Percentiles rank a stretch among this genome's conserved stretches.
Evolutionary conservation across 495 filamentous ascomycete species (phyloP).

Genomic region (Lophiotrema nucula): DNA sequence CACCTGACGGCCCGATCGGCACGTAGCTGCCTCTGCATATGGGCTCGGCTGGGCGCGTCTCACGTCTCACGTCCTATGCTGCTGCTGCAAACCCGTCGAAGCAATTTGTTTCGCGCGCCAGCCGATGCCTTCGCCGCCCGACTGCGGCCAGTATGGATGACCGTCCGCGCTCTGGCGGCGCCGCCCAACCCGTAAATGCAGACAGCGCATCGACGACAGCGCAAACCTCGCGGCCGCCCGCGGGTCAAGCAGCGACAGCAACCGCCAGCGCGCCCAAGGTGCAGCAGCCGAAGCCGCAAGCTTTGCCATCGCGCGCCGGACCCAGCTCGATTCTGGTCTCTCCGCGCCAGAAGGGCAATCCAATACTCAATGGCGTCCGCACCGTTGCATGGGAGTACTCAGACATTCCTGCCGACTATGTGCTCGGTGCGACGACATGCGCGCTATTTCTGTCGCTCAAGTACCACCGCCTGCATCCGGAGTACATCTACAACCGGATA

Average conservation of each 20-base stretch:
- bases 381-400: slow-evolving; percentile 94
- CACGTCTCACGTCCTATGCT: neutral
- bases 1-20: neutral
- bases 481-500: slow-evolving; percentile 96
- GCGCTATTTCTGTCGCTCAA: slow-evolving; percentile 92
- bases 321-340: slow-evolving; percentile 84
- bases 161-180: slow-evolving; percentile 50
- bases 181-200: slow-evolving; percentile 15
- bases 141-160: slow-evolving; percentile 29
- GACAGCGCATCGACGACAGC: slow-evolving; percentile 25
- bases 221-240: slow-evolving; percentile 32
- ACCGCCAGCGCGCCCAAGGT: slow-evolving; percentile 51
- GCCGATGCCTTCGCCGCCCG: slow-evolving; percentile 13
- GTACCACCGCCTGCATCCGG: slow-evolving; percentile 95
- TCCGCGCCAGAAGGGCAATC: slow-evolving; percentile 88
- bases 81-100: neutral
- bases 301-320: slow-evolving; percentile 62
- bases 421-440: slow-evolving; percentile 82
- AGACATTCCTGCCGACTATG: slow-evolving; percentile 91
- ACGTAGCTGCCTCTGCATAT: neutral
- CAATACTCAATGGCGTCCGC: slow-evolving; percentile 77
- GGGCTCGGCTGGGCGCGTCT: neutral
- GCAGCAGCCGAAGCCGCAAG: slow-evolving; percentile 85
- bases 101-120: no score
- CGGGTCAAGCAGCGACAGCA: slow-evolving; percentile 33